Base-by-base conservation (phyloP, 495 filamentous ascomycete species). In the Aspergillus ostianus region DNA sequence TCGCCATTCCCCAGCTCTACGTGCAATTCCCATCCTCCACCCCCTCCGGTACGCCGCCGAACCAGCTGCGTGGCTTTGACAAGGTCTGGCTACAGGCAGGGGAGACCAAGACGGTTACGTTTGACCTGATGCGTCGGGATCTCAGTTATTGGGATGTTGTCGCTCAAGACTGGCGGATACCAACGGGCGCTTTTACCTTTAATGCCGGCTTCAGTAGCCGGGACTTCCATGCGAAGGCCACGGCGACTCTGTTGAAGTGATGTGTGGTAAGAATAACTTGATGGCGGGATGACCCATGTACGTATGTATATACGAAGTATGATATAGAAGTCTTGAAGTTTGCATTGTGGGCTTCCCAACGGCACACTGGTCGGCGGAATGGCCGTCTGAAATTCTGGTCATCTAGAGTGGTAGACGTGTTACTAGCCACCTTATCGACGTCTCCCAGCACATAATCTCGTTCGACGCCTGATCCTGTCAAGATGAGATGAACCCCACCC, bases 121-220 rank as follows among this genome's bases (percentile, higher is more conserved):
- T 96, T 61, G 73, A 79, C 10, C 55, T 96, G 13, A 92, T 83
- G 30, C 80, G 91, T 63, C 76, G 85, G 54, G 91, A 94, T 67
- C 47, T 88, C 29, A 86, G 82, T 69, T 94, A 90, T 63, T 96
- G 91, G 91, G 83, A 87, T 66, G 80, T 85, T 4, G 70, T 69
- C 55, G 65, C 63, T 64, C 87, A 89, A 76, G 93, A 93, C 67
- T 96, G 91, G 91, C 80, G 84, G 3, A 81, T 96, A 71, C 71
- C 82, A 3, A 48, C 20, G 52, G 72, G 63, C 29, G 53, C 58
- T 29, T 75, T 70, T 36, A 60, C 63, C 27, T 68, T 73, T 51
- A 54, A 64, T 32, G 69, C 59, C 17, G 69, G 69, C 0, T 61
- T 60, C 32, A 69, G 66, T 18, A 67, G 64, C 52, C 62, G 64